A percentile compares a stretch with the other conserved stretches of the same genome.
Conservation (phyloP, 371 early-diverging fungal species). For the Mucor piriformis region DNA sequence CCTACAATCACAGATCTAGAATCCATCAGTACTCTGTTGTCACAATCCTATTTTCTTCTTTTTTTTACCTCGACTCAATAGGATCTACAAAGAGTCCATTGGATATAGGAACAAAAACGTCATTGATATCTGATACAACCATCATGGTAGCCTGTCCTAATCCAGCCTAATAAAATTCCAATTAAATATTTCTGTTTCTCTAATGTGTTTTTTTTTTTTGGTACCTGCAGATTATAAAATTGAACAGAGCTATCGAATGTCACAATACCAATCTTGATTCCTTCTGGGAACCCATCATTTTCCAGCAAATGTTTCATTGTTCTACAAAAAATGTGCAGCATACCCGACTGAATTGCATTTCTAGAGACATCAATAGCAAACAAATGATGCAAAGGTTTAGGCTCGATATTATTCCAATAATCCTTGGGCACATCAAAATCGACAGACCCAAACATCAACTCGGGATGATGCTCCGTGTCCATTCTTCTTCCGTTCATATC, state of each 20-base stretch:
- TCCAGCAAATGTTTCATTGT: constrained; percentile 68
- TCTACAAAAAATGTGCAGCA: constrained; percentile 67
- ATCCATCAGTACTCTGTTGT: constrained; percentile 26
- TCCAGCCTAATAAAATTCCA: constrained; percentile 41
- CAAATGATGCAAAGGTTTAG: constrained; percentile 73
- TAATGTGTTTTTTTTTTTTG: neutral
- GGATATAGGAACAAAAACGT: constrained; percentile 91
- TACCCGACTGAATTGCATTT: constrained; percentile 82
- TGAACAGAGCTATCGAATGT: constrained; percentile 93
- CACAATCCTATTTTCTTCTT: neutral
- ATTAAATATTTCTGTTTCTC: neutral
- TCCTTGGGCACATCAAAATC: constrained; percentile 90
- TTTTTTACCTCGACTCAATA: constrained; percentile 57
- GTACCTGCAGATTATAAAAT: constrained; percentile 90
- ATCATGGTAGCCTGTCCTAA: constrained; percentile 92
- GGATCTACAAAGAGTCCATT: constrained; percentile 86
- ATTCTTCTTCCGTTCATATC: constrained; percentile 90
- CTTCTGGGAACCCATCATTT: constrained; percentile 38
- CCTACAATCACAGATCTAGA: constrained; percentile 70
- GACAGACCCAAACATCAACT: constrained; percentile 84
- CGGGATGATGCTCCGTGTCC: constrained; percentile 88
- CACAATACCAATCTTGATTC: constrained; percentile 81
- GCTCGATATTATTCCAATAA: constrained; percentile 54
- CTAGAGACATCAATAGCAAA: constrained; percentile 95
- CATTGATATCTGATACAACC: constrained; percentile 91